A percentile compares a stretch with the other conserved stretches of the same genome.
These are phyloP conservation scores for Elymus sibiricus DNA, from an alignment of 176 grass and related monocot species.

Conservation along the genomic window DNA sequence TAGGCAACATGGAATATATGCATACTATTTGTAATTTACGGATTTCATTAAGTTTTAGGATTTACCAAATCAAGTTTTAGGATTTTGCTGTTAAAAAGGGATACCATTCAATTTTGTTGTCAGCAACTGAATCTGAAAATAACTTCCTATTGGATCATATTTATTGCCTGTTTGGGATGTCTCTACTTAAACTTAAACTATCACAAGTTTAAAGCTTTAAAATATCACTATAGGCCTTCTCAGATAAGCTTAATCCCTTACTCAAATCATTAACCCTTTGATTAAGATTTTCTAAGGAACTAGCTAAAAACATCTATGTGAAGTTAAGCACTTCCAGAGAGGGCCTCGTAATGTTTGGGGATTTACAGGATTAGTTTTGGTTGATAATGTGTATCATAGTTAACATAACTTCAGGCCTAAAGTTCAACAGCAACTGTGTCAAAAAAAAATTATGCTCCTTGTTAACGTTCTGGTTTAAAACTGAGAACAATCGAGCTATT, in stretches of 20 bases:
- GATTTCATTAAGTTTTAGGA: background rate
- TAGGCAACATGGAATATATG: background rate
- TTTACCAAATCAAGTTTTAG: conserved; percentile 5
- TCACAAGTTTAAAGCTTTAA: background rate
- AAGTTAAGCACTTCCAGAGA: background rate
- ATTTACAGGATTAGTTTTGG: background rate
- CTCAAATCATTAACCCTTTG: background rate
- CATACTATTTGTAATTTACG: background rate
- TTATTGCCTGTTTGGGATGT: background rate
- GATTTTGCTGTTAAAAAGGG: background rate
- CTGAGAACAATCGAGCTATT: background rate
- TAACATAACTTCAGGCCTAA: background rate
- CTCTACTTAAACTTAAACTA: conserved; percentile 16
- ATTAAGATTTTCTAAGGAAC: background rate
- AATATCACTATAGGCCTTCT: background rate
- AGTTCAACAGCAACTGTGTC: background rate
- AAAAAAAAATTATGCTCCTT: background rate
- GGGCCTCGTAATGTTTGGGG: background rate
- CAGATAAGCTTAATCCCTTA: background rate
- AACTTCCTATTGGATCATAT: background rate
- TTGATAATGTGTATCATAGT: background rate
- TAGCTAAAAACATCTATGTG: background rate
- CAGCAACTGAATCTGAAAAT: background rate
- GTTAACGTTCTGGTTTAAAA: background rate
- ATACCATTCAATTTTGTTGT: conserved; percentile 6